Evolutionary conservation across 306 rosid genomes (phyloP).

Genomic region (Aeschynomene evenia): DNA sequence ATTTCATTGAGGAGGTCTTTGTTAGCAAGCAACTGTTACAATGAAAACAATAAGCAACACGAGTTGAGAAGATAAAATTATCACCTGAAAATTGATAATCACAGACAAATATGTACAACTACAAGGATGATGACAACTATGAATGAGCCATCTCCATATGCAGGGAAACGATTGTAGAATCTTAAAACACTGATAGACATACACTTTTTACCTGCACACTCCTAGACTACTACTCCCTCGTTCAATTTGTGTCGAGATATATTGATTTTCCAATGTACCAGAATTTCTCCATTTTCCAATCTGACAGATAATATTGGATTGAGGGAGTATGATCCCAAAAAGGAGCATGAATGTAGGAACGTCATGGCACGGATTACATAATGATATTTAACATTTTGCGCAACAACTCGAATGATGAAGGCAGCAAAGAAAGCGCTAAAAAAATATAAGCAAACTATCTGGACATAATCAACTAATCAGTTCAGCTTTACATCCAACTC

Average conservation of each 20-base stretch:
- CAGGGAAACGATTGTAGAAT: neutral
- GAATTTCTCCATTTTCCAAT: too few relatives aligned
- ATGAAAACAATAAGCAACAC: slow-evolving; percentile 8
- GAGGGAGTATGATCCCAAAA: slow-evolving; percentile 13
- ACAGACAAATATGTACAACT: neutral
- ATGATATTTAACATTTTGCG: neutral
- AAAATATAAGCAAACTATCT: neutral
- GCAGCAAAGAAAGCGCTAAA: neutral
- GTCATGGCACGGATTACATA: neutral
- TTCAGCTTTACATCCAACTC: neutral
- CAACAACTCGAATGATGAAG: neutral
- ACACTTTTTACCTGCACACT: neutral
- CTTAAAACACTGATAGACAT: neutral
- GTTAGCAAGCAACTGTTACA: slow-evolving; percentile 50
- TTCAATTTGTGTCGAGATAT: too few relatives aligned
- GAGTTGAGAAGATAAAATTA: neutral
- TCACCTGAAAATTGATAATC: slow-evolving; percentile 11
- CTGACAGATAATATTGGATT: too few relatives aligned
- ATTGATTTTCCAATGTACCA: too few relatives aligned
- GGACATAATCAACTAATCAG: neutral
- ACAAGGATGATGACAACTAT: too few relatives aligned
- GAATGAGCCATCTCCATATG: neutral
- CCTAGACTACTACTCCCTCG: neutral
- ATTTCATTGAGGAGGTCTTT: slow-evolving; percentile 43
- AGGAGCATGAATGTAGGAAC: neutral